Evolutionary conservation across 257 asterid genomes (phyloP).

Genomic region (Ilex aquifolium): DNA sequence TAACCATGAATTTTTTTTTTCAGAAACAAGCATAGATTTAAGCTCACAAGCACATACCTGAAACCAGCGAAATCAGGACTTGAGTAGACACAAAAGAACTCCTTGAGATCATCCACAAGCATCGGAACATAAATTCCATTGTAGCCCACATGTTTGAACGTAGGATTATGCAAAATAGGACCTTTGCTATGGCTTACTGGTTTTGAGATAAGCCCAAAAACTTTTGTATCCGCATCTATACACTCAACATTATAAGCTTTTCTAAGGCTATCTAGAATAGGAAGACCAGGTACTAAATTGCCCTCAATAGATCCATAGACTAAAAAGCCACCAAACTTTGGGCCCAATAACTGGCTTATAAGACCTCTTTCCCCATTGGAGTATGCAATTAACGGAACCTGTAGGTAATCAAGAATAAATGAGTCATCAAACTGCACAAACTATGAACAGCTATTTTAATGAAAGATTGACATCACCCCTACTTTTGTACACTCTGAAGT

Average conservation of each 20-base stretch:
- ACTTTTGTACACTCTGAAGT: no score
- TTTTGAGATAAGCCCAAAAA: slow-evolving; percentile 61
- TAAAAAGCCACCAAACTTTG: slow-evolving; percentile 47
- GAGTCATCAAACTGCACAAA: neutral
- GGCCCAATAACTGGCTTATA: slow-evolving; percentile 50
- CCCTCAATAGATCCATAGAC: slow-evolving; percentile 54
- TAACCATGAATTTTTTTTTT: no score
- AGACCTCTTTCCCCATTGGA: slow-evolving; percentile 62
- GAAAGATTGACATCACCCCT: no score
- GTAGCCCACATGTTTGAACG: slow-evolving; percentile 43
- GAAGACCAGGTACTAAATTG: slow-evolving; percentile 40
- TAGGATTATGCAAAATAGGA: slow-evolving; percentile 64
- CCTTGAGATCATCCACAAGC: slow-evolving; percentile 62
- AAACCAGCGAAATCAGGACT: slow-evolving; percentile 50
- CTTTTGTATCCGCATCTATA: slow-evolving; percentile 36
- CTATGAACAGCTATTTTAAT: neutral
- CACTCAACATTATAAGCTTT: slow-evolving; percentile 37
- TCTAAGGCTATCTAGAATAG: slow-evolving; percentile 41
- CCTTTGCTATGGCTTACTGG: slow-evolving; percentile 74
- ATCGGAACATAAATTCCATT: slow-evolving; percentile 62
- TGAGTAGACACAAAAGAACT: slow-evolving; percentile 47
- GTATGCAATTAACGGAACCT: slow-evolving; percentile 57
- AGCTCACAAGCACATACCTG: slow-evolving; percentile 31
- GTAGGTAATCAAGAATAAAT: slow-evolving; percentile 9
- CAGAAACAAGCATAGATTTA: neutral